Conservation (phyloP, 108 stramenopile genomes). For the Cyclotella kingstonii region DNA sequence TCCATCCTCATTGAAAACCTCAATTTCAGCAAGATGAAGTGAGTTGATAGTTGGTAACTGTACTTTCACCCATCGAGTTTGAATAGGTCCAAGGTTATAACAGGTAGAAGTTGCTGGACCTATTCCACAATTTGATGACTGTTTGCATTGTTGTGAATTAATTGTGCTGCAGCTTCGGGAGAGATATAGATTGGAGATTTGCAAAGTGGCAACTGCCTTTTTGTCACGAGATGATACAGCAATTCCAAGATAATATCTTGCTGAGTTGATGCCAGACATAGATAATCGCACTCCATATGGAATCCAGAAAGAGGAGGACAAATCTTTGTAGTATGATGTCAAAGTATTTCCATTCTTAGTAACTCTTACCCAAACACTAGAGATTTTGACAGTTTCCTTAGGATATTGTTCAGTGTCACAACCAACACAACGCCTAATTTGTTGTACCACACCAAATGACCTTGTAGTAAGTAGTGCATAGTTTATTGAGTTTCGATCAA, state of each 20-base stretch:
- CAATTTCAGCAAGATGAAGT: constrained; percentile 20
- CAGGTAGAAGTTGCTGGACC: constrained; percentile 11
- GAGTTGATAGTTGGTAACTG: not conserved
- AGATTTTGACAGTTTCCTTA: too few relatives aligned
- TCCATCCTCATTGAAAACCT: constrained; percentile 10
- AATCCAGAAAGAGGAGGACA: constrained; percentile 21
- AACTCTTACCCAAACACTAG: constrained; percentile 37
- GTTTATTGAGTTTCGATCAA: too few relatives aligned
- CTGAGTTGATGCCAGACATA: constrained; percentile 14
- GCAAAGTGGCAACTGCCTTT: constrained; percentile 1
- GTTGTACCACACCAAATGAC: too few relatives aligned
- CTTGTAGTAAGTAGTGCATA: too few relatives aligned
- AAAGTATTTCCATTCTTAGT: constrained; percentile 30
- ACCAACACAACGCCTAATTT: too few relatives aligned
- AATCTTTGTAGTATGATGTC: constrained; percentile 25
- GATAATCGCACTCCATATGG: constrained; percentile 26
- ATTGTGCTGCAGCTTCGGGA: constrained; percentile 4
- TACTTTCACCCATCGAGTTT: constrained; percentile 3
- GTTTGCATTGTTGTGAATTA: constrained; percentile 21
- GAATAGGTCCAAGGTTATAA: constrained; percentile 13
- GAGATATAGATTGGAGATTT: constrained; percentile 16
- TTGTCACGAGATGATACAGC: constrained; percentile 15
- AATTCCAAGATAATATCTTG: constrained; percentile 22
- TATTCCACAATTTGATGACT: constrained; percentile 21
- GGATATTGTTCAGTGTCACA: too few relatives aligned